phyloP scores from a whole-genome alignment of 2,329 filamentous ascomycete genomes.

The Colletotrichum caudatum region DNA sequence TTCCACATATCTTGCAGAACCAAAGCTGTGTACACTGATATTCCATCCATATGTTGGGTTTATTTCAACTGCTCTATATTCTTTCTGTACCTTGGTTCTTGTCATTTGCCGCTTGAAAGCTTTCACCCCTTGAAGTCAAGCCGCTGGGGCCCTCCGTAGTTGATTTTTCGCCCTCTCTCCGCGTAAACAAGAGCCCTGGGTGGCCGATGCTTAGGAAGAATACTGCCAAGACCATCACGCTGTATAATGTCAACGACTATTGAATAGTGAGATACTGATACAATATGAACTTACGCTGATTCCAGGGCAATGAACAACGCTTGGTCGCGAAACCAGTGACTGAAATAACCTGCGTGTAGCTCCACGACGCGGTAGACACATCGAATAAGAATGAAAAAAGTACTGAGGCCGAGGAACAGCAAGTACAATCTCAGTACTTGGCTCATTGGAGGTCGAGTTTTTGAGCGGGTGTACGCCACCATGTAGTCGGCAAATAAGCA shows the following conservation, averaged over 20 bases:
- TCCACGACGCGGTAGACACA: slow-evolving; percentile 71
- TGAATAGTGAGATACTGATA: too few relatives aligned
- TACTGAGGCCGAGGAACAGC: slow-evolving; percentile 61
- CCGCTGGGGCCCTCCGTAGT: too few relatives aligned
- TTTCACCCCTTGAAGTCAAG: background rate
- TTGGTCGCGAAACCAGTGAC: slow-evolving; percentile 60
- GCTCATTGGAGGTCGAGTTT: slow-evolving; percentile 46
- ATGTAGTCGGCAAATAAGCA: slow-evolving; percentile 58
- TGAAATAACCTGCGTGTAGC: slow-evolving; percentile 66
- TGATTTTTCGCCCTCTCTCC: too few relatives aligned
- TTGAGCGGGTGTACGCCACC: slow-evolving; percentile 46
- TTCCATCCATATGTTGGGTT: background rate
- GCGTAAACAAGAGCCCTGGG: slow-evolving; percentile 26
- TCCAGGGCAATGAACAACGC: slow-evolving; percentile 59
- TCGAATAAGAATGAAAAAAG: slow-evolving; percentile 67
- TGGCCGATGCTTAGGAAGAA: slow-evolving; percentile 29
- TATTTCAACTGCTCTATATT: background rate
- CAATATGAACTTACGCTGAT: slow-evolving; percentile 46
- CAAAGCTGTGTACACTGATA: background rate
- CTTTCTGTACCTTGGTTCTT: too few relatives aligned
- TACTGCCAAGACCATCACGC: slow-evolving; percentile 31
- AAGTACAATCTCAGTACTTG: slow-evolving; percentile 61
- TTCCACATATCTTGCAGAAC: background rate
- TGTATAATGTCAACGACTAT: background rate
- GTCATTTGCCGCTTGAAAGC: background rate